Evolutionary conservation across 1,284 basidiomycete genomes (phyloP).

Genomic region (Schizophyllum commune): DNA sequence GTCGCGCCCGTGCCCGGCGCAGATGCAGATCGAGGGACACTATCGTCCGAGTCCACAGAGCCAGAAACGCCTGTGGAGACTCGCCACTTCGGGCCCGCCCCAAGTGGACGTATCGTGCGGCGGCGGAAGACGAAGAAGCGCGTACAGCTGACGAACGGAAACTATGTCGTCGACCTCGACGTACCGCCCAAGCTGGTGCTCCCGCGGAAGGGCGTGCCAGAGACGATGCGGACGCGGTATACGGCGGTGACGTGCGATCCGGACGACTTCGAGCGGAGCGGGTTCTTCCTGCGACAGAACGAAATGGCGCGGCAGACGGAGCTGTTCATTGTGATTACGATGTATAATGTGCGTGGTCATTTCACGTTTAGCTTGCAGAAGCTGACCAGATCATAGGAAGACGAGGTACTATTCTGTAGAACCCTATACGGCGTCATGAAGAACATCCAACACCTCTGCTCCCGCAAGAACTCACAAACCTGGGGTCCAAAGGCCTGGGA

Average conservation of each 20-base stretch:
- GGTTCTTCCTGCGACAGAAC: slow-evolving; percentile 84
- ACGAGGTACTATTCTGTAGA: slow-evolving; percentile 89
- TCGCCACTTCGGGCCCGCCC: slow-evolving; percentile 84
- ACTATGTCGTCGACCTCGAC: slow-evolving; percentile 77
- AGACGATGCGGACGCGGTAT: slow-evolving; percentile 80
- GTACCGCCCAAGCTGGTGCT: slow-evolving; percentile 84
- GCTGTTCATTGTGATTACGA: slow-evolving; percentile 91
- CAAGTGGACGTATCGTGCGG: slow-evolving; percentile 66
- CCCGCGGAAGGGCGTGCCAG: slow-evolving; percentile 72
- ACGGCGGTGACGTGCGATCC: slow-evolving; percentile 92
- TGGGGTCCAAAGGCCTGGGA: slow-evolving; percentile 98
- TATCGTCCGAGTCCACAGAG: slow-evolving; percentile 20
- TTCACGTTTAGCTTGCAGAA: slow-evolving; percentile 1
- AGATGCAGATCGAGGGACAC: slow-evolving; percentile 14
- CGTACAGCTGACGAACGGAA: slow-evolving; percentile 73
- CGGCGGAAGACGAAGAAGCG: slow-evolving; percentile 69
- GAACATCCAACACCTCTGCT: slow-evolving; percentile 86
- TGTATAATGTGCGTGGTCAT: slow-evolving; percentile 73
- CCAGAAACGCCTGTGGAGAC: slow-evolving; percentile 51
- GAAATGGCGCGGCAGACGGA: slow-evolving; percentile 80
- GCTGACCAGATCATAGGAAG: slow-evolving; percentile 54
- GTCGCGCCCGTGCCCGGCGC: slow-evolving; percentile 14
- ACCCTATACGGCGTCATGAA: slow-evolving; percentile 96
- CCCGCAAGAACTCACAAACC: slow-evolving; percentile 87
- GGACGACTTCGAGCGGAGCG: slow-evolving; percentile 81